Evolutionary conservation across 2,329 filamentous ascomycete species (phyloP).

Genomic region (Aspergillus carbonarius): DNA sequence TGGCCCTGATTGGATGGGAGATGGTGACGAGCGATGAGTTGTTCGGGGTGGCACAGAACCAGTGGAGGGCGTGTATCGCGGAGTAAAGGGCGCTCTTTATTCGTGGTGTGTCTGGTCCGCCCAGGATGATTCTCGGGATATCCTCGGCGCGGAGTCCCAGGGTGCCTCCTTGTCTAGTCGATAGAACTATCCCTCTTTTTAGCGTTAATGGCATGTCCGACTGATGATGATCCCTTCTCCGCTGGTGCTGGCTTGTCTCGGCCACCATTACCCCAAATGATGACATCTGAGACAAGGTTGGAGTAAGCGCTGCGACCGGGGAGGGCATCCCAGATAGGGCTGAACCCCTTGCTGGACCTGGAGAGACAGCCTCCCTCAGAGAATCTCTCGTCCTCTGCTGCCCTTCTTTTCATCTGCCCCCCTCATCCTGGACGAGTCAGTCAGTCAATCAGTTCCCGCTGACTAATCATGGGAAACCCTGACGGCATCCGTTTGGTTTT

Average conservation of each 20-base stretch:
- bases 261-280: neutral
- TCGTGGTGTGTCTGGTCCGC: too few species aligned
- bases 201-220: neutral
- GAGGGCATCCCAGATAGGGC: neutral
- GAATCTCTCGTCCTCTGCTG: neutral
- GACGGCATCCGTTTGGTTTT: too few species aligned
- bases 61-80: slow-evolving; percentile 27
- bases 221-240: neutral
- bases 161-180: neutral
- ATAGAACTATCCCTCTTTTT: neutral
- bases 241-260: too few species aligned
- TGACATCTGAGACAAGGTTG: neutral
- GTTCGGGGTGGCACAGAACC: slow-evolving; percentile 23
- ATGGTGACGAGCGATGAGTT: slow-evolving; percentile 27
- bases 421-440: neutral
- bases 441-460: neutral
- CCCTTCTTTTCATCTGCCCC: neutral
- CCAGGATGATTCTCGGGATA: neutral
- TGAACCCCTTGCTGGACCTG: neutral
- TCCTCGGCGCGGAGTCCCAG: neutral
- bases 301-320: neutral
- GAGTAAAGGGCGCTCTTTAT: too few species aligned
- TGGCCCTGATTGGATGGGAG: slow-evolving; percentile 42
- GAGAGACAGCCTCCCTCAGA: neutral
- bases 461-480: neutral